Conservation (phyloP, 805 yeast genomes). For the Yarrowia phangngaensis region DNA sequence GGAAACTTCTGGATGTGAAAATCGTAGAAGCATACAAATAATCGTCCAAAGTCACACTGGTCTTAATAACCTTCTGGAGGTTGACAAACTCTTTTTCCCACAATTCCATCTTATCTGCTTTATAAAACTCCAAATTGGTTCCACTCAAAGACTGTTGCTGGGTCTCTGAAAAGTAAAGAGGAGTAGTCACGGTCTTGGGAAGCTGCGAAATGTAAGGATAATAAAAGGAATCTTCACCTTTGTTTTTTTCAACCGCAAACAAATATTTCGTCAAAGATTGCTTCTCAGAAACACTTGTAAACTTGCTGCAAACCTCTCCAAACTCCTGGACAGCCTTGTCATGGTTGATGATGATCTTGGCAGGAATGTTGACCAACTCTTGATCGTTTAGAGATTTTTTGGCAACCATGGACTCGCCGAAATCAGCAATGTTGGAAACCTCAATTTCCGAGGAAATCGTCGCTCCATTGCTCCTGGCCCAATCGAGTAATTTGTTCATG, state of each 20-base stretch:
- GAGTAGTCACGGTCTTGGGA: constrained; percentile 53
- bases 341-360: constrained; percentile 30
- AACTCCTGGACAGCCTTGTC: constrained; percentile 28
- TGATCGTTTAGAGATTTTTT: constrained; percentile 23
- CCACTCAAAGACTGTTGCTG: constrained; percentile 56
- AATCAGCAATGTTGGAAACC: constrained; percentile 16
- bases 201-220: constrained; percentile 49
- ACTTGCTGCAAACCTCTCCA: constrained; percentile 15
- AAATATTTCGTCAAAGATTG: constrained; percentile 23
- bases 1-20: constrained; percentile 76
- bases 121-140: constrained; percentile 61
- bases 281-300: constrained; percentile 6
- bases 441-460: constrained; percentile 20
- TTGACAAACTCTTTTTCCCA: constrained; percentile 55
- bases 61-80: constrained; percentile 13
- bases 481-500: constrained; percentile 18
- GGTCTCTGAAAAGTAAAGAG: constrained; percentile 51
- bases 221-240: constrained; percentile 32
- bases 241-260: constrained; percentile 19
- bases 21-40: constrained; percentile 74
- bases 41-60: constrained; percentile 30
- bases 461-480: constrained; percentile 29
- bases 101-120: constrained; percentile 46
- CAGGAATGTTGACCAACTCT: constrained; percentile 28
- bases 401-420: constrained; percentile 29